A percentile compares a stretch with the other conserved stretches of the same genome.
These are phyloP conservation scores for Phymatotrichopsis omnivora DNA, from an alignment of 2,329 filamentous ascomycete species.

Conservation along the genomic window DNA sequence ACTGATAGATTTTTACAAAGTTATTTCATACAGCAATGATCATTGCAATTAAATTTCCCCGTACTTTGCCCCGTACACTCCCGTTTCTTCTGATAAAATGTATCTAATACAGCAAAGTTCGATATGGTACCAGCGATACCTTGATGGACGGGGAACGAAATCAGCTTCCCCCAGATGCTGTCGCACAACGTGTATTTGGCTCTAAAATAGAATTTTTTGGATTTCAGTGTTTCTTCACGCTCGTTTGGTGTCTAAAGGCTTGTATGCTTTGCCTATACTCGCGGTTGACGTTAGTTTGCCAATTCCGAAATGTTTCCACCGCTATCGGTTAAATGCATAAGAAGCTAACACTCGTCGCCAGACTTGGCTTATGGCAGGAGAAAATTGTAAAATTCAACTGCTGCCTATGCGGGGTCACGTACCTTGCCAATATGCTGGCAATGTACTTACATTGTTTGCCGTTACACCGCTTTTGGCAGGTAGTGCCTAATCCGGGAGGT, in stretches of 20 bases:
- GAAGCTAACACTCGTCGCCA: neutral
- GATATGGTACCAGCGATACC: conserved; percentile 44
- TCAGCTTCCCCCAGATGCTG: conserved; percentile 38
- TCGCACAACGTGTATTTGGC: conserved; percentile 46
- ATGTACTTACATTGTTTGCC: conserved; percentile 45
- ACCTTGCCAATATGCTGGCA: conserved; percentile 42
- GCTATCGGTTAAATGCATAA: neutral
- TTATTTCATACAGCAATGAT: too few relatives aligned
- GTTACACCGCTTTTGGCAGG: conserved; percentile 49
- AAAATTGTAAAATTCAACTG: neutral
- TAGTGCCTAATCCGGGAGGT: conserved; percentile 49
- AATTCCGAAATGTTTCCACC: neutral
- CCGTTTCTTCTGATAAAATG: too few relatives aligned
- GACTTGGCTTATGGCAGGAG: neutral
- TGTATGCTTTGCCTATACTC: conserved; percentile 50
- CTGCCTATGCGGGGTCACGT: conserved; percentile 36
- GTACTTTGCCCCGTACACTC: too few relatives aligned
- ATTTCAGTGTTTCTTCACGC: conserved; percentile 45
- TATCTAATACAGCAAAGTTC: neutral
- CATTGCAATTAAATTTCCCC: too few relatives aligned
- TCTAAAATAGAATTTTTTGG: conserved; percentile 46
- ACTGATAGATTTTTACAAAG: neutral
- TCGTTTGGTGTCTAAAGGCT: conserved; percentile 46
- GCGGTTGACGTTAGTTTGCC: conserved; percentile 40
- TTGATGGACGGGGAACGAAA: conserved; percentile 46